phyloP scores from a whole-genome alignment of 768 basidiomycete genomes.

The Pholiota conissans region DNA sequence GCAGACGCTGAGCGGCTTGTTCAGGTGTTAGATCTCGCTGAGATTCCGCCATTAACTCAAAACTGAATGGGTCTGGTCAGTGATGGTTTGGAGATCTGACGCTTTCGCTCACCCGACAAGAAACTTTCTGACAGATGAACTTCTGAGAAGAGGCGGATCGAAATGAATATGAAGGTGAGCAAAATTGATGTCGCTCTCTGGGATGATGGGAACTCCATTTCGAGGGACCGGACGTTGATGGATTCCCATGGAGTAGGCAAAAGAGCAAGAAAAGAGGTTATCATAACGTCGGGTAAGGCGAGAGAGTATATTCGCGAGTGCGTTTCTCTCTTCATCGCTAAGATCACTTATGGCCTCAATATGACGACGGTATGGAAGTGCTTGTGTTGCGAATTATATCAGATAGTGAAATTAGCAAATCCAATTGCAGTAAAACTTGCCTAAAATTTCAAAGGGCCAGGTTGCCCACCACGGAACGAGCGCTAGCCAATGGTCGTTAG shows the following conservation, averaged over 20 bases:
- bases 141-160: conserved; percentile 80
- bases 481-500: conserved; percentile 78
- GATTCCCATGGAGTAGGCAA: conserved; percentile 94
- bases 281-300: conserved; percentile 68
- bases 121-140: conserved; percentile 84
- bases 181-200: conserved; percentile 47
- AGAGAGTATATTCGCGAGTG: conserved; percentile 71
- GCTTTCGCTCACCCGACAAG: conserved; percentile 79
- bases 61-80: conserved; percentile 41
- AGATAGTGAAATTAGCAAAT: conserved; percentile 13
- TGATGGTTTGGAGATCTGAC: background rate
- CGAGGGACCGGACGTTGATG: conserved; percentile 77
- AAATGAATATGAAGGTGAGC: conserved; percentile 90
- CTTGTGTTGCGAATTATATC: conserved; percentile 31
- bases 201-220: conserved; percentile 18
- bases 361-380: conserved; percentile 77
- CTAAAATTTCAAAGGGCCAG: conserved; percentile 77
- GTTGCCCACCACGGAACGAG: conserved; percentile 95
- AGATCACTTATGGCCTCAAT: conserved; percentile 71
- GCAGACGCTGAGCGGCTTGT: conserved; percentile 72
- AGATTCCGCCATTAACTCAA: conserved; percentile 87
- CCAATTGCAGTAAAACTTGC: conserved; percentile 48
- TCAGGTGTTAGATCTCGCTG: conserved; percentile 91
- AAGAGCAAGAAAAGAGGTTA: conserved; percentile 81
- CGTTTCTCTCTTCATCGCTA: conserved; percentile 53